Conservation (phyloP, 352 stramenopile species). For the Phytophthora pisi region DNA sequence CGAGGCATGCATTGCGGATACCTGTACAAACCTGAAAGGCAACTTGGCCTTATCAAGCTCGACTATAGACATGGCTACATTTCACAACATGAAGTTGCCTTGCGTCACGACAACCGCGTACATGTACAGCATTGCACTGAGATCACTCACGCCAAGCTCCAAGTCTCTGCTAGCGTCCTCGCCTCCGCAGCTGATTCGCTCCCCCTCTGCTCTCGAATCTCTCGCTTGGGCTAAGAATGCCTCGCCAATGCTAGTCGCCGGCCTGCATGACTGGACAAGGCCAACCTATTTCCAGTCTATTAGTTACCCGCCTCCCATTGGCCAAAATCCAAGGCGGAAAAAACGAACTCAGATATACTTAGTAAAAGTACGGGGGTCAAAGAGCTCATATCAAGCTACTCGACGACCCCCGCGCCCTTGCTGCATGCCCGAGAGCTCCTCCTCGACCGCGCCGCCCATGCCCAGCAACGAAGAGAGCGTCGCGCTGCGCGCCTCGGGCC, state of each 20-base stretch:
- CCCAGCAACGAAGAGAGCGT: constrained; percentile 36
- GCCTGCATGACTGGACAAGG: not conserved
- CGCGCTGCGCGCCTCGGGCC: constrained; percentile 24
- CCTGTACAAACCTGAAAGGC: too few species aligned
- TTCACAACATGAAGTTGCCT: too few species aligned
- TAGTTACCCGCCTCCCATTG: not conserved
- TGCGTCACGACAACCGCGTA: too few species aligned
- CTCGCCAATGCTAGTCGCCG: not conserved
- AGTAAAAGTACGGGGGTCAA: not conserved
- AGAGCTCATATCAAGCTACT: not conserved
- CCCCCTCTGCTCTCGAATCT: not conserved
- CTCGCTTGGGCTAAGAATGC: not conserved
- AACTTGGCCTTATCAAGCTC: too few species aligned
- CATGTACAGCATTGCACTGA: not conserved
- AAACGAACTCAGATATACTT: constrained; percentile 4
- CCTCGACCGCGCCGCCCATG: constrained; percentile 24
- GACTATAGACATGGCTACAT: too few species aligned
- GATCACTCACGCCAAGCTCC: not conserved
- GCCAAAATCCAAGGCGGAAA: not conserved
- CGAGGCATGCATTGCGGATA: too few species aligned
- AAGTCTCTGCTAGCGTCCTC: not conserved
- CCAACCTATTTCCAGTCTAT: not conserved
- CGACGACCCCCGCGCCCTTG: not conserved
- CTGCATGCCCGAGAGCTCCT: constrained; percentile 26
- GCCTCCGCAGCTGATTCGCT: not conserved